Evolutionary conservation across 768 basidiomycete genomes (phyloP).

Genomic region (Trametes coccinea): DNA sequence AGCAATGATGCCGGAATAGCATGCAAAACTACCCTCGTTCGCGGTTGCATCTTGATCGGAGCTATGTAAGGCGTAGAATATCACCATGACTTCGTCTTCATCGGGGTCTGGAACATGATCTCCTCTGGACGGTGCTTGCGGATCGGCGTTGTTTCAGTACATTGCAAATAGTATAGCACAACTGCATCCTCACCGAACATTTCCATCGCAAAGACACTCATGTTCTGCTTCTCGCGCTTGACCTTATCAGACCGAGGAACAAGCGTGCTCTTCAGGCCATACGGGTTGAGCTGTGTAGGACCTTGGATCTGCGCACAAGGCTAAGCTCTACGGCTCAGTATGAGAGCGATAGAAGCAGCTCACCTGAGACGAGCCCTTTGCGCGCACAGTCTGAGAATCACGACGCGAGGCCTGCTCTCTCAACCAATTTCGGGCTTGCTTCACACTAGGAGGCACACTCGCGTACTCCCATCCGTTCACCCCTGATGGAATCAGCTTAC

Average conservation of each 20-base stretch:
- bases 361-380: conserved; percentile 54
- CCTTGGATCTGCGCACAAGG: conserved; percentile 56
- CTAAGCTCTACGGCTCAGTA: not conserved
- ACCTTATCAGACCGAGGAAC: conserved; percentile 39
- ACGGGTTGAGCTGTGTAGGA: conserved; percentile 72
- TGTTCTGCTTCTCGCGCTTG: conserved; percentile 63
- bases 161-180: not conserved
- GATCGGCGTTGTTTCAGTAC: not conserved
- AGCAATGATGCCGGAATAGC: conserved; percentile 53
- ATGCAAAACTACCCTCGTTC: conserved; percentile 35
- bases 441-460: conserved; percentile 60
- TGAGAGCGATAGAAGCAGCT: not conserved
- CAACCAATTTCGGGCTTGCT: conserved; percentile 58
- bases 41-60: conserved; percentile 40
- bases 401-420: conserved; percentile 28
- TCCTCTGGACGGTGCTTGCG: conserved; percentile 58
- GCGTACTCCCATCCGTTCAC: conserved; percentile 83
- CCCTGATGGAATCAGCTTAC: conserved; percentile 29
- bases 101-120: conserved; percentile 65
- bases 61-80: conserved; percentile 75
- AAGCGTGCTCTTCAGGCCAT: conserved; percentile 65
- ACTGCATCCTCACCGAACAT: conserved; percentile 65
- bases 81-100: conserved; percentile 61
- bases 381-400: conserved; percentile 15
- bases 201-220: conserved; percentile 83